A percentile compares a stretch with the other conserved stretches of the same genome.
Conservation (phyloP, 164 flowering plant genomes). For the Warburgia ugandensis region DNA sequence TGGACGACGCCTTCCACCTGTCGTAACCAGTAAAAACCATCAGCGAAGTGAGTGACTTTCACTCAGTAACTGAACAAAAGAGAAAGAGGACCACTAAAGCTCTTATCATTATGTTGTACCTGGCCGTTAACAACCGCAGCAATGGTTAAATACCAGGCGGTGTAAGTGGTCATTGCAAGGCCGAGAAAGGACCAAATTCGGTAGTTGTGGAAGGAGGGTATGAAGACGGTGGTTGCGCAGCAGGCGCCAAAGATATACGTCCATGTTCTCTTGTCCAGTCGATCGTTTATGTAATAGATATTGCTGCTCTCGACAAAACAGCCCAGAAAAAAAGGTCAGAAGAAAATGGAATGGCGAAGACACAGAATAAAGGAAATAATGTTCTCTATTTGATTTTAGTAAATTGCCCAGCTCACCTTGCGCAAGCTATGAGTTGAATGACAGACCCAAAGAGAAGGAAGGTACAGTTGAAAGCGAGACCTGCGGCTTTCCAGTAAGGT, state of each 20-base stretch:
- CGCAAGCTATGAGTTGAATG: conserved; percentile 91
- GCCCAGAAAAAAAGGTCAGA: not conserved
- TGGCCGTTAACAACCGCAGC: conserved; percentile 80
- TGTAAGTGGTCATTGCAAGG: conserved; percentile 94
- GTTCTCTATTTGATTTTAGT: not conserved
- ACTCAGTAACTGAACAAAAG: not conserved
- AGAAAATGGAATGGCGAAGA: not conserved
- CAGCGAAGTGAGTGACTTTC: too few relatives aligned
- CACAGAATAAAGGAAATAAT: not conserved
- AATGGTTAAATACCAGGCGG: conserved; percentile 87
- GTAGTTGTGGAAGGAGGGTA: conserved; percentile 94
- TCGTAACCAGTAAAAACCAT: not conserved
- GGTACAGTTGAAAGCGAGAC: conserved; percentile 88
- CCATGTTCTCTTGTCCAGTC: conserved; percentile 92
- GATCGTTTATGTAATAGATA: conserved; percentile 89
- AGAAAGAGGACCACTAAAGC: not conserved
- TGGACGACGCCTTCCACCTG: conserved; percentile 70
- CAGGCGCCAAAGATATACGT: conserved; percentile 96
- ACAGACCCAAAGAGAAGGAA: conserved; percentile 90
- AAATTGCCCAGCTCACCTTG: conserved; percentile 40
- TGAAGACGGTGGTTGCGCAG: conserved; percentile 93
- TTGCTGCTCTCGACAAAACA: conserved; percentile 39
- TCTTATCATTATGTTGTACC: conserved; percentile 24
- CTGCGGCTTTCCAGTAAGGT: conserved; percentile 84
- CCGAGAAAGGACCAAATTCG: conserved; percentile 94